These are phyloP conservation scores for Candida ponderosae DNA, from an alignment of 805 yeast genomes.

Conservation along the genomic window DNA sequence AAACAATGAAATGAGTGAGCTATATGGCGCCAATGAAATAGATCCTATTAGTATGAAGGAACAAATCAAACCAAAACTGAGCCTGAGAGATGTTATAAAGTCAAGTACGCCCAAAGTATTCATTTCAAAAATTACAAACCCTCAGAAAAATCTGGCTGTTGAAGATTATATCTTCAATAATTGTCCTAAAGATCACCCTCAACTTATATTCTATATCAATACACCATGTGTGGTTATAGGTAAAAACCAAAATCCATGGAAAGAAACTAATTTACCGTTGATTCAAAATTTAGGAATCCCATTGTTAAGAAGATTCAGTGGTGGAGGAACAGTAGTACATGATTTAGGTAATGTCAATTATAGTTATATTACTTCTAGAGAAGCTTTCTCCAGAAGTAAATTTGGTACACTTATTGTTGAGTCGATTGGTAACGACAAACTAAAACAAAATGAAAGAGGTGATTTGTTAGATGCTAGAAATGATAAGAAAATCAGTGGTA, in stretches of 20 bases:
- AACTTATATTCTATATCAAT: constrained; percentile 70
- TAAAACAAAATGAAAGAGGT: constrained; percentile 65
- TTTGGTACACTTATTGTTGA: constrained; percentile 31
- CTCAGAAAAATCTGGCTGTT: constrained; percentile 69
- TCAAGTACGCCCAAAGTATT: constrained; percentile 41
- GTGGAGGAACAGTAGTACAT: constrained; percentile 97
- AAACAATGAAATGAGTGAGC: constrained; percentile 23
- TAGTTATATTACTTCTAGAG: constrained; percentile 66
- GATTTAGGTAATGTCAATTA: constrained; percentile 85
- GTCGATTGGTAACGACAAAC: constrained; percentile 15
- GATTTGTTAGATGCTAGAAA: constrained; percentile 53
- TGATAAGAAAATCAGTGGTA: constrained; percentile 72
- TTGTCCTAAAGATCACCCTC: constrained; percentile 44
- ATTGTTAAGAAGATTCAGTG: constrained; percentile 70
- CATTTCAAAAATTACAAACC: constrained; percentile 52
- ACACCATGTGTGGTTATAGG: constrained; percentile 89
- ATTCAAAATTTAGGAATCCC: constrained; percentile 49
- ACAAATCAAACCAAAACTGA: background rate
- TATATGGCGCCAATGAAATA: constrained; percentile 16
- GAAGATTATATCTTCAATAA: constrained; percentile 70
- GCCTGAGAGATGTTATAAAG: constrained; percentile 16
- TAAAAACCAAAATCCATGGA: constrained; percentile 93
- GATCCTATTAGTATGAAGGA: too few relatives aligned
- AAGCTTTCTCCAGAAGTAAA: constrained; percentile 46
- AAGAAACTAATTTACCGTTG: constrained; percentile 62